Evolutionary conservation across 2,329 filamentous ascomycete genomes (phyloP), one percentile per base, ranked within the genome.

Genomic region (Arachnopeziza araneosa): DNA sequence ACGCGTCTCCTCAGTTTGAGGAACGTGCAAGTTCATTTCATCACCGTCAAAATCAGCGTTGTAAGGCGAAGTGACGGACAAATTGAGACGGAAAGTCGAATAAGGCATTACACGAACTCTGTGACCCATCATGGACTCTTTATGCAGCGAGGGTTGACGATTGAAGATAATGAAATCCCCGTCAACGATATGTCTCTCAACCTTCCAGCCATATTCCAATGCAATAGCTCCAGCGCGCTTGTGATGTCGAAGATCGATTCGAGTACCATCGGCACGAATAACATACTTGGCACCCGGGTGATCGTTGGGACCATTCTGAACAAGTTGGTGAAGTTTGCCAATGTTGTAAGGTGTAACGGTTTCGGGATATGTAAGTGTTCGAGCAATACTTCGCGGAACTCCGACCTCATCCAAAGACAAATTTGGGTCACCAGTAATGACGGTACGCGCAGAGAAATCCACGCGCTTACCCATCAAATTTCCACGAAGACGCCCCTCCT

Each of bases 121-220:
- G 77, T 99, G 95, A 75, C 91, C 95, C 96, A 99, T 99, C 95
- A 99, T 99, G 62, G 95, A 99, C 74, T 99, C 95, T 77, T 99
- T 99, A 82, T 99, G 95, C 71, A 99, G 81, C 44, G 95, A 99
- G 0, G 95, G 95, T 74, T 99, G 95, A 82, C 95, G 95, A 75
- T 99, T 99, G 85, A 99, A 99, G 72, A 99, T 93, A 77, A 99
- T 98, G 67, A 91, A 96, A 75, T 99, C 95, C 60, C 93, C 93
- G 70, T 96, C 91, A 70, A 96, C 87, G 65, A 99, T 85, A 76
- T 99, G 95, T 63, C 95, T 89, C 77, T 99, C 95, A 44, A 99
- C 96, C 74, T 97, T 98, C 93, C 93, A 98, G 54, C 96, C 96
- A 72, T 96, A 96, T 71, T 96, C 90, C 32, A 99, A 78, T 59